Evolutionary conservation across 345 rosid species (phyloP).

Genomic region (Eucalyptus erythrocorys): DNA sequence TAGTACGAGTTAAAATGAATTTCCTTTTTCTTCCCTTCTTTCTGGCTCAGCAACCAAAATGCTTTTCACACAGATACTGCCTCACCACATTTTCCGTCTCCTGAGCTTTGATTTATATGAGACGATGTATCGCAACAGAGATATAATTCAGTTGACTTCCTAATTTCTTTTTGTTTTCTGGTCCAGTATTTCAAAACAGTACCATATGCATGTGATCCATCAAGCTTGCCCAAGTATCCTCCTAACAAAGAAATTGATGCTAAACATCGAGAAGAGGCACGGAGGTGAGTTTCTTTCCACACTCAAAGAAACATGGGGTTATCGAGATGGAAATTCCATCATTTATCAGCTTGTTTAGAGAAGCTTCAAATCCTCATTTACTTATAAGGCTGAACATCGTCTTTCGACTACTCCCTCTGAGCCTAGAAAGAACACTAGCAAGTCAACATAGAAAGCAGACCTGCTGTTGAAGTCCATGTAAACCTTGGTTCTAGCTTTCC

Average conservation of each 20-base stretch:
- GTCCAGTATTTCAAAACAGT: slow-evolving; percentile 1
- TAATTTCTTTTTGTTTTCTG: not conserved
- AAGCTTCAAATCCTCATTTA: not conserved
- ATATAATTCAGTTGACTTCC: not conserved
- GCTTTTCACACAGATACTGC: not conserved
- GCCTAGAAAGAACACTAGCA: not conserved
- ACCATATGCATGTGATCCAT: slow-evolving; percentile 10
- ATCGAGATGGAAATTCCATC: not conserved
- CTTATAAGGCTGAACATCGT: not conserved
- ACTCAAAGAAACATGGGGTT: not conserved
- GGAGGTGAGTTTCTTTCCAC: not conserved
- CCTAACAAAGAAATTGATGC: slow-evolving; percentile 13
- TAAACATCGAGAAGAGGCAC: slow-evolving; percentile 2
- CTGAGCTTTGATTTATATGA: not conserved
- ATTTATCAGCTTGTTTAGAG: not conserved
- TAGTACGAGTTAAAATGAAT: not conserved
- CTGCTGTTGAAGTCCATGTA: not conserved
- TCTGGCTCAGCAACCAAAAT: not conserved
- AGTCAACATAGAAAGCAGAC: not conserved
- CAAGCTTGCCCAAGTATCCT: slow-evolving; percentile 9
- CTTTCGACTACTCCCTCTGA: not conserved
- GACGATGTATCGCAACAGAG: not conserved
- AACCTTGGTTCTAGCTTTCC: not conserved
- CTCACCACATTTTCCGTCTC: not conserved
- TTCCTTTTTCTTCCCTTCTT: not conserved